Conservation (phyloP, 495 filamentous ascomycete species). For the Tuber umbilicatum region DNA sequence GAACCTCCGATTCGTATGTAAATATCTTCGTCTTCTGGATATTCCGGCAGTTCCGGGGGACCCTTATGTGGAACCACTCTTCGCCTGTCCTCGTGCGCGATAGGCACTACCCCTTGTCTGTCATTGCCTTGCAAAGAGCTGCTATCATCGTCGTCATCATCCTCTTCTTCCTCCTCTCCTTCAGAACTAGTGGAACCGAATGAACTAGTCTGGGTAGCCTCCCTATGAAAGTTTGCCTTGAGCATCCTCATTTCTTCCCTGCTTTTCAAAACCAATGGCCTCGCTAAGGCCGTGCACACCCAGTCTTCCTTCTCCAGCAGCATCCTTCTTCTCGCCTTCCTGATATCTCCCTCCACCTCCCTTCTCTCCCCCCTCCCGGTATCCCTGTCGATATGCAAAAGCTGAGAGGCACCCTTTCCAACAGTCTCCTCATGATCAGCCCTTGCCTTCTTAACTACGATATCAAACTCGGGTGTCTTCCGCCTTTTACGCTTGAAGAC, state of each 20-base stretch:
- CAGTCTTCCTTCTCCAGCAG: constrained; percentile 28
- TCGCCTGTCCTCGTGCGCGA: background rate
- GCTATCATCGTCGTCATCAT: background rate
- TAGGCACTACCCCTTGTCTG: background rate
- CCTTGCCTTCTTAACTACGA: constrained; percentile 10
- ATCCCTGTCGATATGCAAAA: background rate
- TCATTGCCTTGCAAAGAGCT: background rate
- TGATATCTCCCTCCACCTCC: background rate
- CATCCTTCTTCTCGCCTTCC: constrained; percentile 24
- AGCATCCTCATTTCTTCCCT: constrained; percentile 1
- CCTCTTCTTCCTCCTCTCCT: too few species aligned
- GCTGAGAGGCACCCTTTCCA: background rate
- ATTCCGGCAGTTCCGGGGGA: background rate
- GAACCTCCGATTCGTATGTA: constrained; percentile 29
- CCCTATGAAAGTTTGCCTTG: background rate
- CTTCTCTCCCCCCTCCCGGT: background rate
- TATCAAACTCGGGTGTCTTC: constrained; percentile 18
- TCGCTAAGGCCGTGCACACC: constrained; percentile 30
- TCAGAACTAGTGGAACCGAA: background rate
- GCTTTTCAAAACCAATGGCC: constrained; percentile 22
- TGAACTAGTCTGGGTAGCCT: background rate
- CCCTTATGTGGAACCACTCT: background rate
- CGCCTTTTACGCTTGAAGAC: constrained; percentile 5
- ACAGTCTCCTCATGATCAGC: background rate
- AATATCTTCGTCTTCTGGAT: constrained; percentile 19